A percentile compares a stretch with the other conserved stretches of the same genome.
Evolutionary conservation across 1,284 basidiomycete genomes (phyloP).

Genomic region (Schizophyllum commune): DNA sequence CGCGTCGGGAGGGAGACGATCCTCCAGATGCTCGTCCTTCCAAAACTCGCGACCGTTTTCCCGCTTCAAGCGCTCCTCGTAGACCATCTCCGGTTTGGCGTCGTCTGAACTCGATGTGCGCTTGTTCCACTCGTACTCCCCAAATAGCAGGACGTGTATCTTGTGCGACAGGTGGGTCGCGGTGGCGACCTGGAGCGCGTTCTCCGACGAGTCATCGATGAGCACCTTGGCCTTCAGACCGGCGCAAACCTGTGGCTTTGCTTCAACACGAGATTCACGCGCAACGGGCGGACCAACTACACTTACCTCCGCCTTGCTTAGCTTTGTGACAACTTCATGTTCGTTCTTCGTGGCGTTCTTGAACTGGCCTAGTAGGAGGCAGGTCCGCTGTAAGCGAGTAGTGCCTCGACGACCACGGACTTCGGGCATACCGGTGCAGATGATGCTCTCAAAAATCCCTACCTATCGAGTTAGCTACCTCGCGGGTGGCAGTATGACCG

Average conservation of each 20-base stretch:
- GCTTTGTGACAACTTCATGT: constrained; percentile 46
- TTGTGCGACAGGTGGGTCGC: constrained; percentile 19
- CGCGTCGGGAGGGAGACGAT: constrained; percentile 35
- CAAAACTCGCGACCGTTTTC: constrained; percentile 47
- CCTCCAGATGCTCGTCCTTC: constrained; percentile 38
- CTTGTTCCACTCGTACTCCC: constrained; percentile 72
- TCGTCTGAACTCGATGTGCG: constrained; percentile 37
- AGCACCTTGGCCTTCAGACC: constrained; percentile 56
- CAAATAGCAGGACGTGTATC: constrained; percentile 64
- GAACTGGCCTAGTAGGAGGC: constrained; percentile 65
- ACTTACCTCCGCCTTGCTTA: constrained; percentile 63
- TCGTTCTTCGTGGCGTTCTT: constrained; percentile 38
- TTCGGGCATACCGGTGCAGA: constrained; percentile 50
- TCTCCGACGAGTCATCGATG: constrained; percentile 77
- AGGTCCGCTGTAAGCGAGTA: constrained; percentile 7
- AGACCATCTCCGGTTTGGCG: constrained; percentile 48
- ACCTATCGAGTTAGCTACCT: background rate
- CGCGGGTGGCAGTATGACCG: background rate
- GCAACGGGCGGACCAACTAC: background rate
- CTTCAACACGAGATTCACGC: background rate
- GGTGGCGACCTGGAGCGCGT: constrained; percentile 53
- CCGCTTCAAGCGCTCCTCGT: constrained; percentile 44
- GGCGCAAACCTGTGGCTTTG: constrained; percentile 45
- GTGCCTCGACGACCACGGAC: no score
- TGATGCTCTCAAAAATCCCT: constrained; percentile 59